A percentile compares a stretch with the other conserved stretches of the same genome.
Evolutionary conservation across 768 basidiomycete species (phyloP).

Genomic region (Termitomyces sp.): DNA sequence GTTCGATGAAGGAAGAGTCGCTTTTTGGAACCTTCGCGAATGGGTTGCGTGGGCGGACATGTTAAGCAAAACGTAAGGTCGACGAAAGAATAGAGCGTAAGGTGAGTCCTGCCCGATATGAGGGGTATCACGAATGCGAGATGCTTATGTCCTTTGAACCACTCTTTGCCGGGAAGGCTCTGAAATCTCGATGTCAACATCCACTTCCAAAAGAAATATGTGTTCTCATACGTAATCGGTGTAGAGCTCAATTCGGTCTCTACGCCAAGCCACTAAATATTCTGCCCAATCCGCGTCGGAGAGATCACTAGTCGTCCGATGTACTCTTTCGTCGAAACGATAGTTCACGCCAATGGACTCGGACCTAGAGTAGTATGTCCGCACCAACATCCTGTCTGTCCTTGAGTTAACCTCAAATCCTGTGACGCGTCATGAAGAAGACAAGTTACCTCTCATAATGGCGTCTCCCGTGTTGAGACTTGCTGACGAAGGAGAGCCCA

Average conservation of each 20-base stretch:
- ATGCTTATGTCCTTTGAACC: conserved; percentile 65
- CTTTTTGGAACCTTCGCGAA: conserved; percentile 31
- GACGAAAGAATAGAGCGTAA: conserved; percentile 85
- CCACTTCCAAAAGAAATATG: neutral
- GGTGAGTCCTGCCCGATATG: conserved; percentile 48
- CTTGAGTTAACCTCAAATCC: neutral
- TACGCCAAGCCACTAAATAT: conserved; percentile 83
- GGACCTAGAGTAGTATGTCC: conserved; percentile 58
- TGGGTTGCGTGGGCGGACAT: conserved; percentile 51
- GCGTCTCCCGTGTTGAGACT: conserved; percentile 43
- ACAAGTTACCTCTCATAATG: conserved; percentile 63
- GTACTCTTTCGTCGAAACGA: conserved; percentile 61
- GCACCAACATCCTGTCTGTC: conserved; percentile 86
- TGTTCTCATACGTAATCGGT: conserved; percentile 65
- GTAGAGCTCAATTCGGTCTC: conserved; percentile 75
- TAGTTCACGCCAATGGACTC: conserved; percentile 34
- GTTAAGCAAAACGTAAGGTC: conserved; percentile 80
- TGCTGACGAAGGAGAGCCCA: conserved; percentile 12
- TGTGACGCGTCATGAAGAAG: conserved; percentile 8
- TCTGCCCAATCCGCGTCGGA: conserved; percentile 71
- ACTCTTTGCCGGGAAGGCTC: conserved; percentile 64
- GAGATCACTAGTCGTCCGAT: conserved; percentile 59
- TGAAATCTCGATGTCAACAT: conserved; percentile 22
- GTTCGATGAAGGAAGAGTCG: conserved; percentile 44
- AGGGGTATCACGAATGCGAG: conserved; percentile 80